Conservation (phyloP, 257 asterid genomes). For the Fraxinus americana region DNA sequence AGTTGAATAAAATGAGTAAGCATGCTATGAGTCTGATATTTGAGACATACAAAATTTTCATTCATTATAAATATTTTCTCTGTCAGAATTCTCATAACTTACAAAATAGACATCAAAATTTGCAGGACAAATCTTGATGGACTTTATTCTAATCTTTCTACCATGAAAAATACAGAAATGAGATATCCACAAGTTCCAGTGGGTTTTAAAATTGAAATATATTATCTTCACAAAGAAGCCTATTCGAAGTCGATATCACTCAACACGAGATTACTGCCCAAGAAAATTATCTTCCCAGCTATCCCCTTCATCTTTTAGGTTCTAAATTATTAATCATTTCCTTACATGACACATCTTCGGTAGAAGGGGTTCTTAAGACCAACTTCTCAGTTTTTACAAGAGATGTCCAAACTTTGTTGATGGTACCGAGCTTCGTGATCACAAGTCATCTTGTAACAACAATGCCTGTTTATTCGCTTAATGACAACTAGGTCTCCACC, state of each 20-base stretch:
- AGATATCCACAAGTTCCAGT: background rate
- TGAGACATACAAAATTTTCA: background rate
- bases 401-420: background rate
- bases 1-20: slow-evolving; percentile 15
- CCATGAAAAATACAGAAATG: background rate
- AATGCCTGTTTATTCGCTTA: background rate
- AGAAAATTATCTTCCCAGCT: background rate
- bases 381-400: background rate
- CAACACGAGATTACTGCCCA: background rate
- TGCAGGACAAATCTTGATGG: background rate
- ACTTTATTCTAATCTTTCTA: background rate
- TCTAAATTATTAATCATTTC: background rate
- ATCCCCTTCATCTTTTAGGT: background rate
- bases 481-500: background rate
- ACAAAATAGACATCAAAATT: too few relatives aligned
- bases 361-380: background rate
- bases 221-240: background rate
- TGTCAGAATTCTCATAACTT: too few relatives aligned
- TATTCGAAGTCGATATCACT: background rate
- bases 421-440: background rate
- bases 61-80: too few relatives aligned
- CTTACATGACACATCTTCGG: background rate
- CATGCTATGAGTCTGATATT: background rate
- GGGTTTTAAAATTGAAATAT: background rate
- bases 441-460: background rate